Conservation (phyloP, 768 basidiomycete genomes). For the Cystoderma amianthinum region DNA sequence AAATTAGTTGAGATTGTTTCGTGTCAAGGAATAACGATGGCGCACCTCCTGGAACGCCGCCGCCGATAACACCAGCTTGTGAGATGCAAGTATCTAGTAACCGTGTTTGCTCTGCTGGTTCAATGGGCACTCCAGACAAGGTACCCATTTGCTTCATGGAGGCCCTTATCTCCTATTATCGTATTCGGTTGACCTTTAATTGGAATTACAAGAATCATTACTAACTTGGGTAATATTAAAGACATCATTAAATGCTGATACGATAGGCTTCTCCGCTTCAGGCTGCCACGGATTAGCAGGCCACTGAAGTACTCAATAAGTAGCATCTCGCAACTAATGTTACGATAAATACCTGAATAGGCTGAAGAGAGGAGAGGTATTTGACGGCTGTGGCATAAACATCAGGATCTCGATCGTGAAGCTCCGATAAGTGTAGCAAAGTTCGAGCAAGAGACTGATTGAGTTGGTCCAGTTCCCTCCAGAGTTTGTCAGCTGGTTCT, state of each 20-base stretch:
- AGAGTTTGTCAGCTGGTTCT: conserved; percentile 51
- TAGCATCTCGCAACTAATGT: conserved; percentile 3
- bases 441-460: conserved; percentile 55
- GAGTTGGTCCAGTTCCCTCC: conserved; percentile 55
- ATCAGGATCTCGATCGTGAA: conserved; percentile 38
- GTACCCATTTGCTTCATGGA: conserved; percentile 85
- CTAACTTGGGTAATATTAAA: conserved; percentile 52
- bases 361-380: conserved; percentile 52
- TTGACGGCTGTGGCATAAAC: conserved; percentile 54
- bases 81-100: conserved; percentile 74
- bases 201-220: not conserved
- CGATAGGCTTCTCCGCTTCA: conserved; percentile 31
- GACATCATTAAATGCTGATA: conserved; percentile 51
- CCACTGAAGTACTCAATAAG: conserved; percentile 35
- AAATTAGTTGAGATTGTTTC: conserved; percentile 2
- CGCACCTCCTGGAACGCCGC: conserved; percentile 94
- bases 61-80: conserved; percentile 83
- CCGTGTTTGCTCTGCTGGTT: conserved; percentile 80
- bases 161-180: conserved; percentile 57
- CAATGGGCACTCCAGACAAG: conserved; percentile 75
- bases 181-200: conserved; percentile 1
- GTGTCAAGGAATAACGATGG: not conserved
- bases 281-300: conserved; percentile 48
- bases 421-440: conserved; percentile 41
- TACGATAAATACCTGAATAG: conserved; percentile 41